phyloP scores from a whole-genome alignment of 2,329 filamentous ascomycete genomes.

The Fusarium begoniae region DNA sequence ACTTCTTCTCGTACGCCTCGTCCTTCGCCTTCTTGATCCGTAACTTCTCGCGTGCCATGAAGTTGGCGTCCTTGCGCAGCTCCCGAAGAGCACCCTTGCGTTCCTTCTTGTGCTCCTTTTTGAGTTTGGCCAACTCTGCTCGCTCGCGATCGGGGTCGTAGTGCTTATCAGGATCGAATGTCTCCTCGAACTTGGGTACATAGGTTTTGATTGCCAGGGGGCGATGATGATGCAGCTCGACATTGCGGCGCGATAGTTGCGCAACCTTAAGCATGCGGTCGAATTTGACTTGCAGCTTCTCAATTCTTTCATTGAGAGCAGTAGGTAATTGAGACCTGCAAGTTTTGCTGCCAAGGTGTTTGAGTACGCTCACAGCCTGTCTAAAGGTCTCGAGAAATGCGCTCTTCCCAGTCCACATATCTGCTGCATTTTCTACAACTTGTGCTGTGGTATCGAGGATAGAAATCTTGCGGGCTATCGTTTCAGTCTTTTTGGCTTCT shows the following conservation, averaged over 20 bases:
- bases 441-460: constrained; percentile 70
- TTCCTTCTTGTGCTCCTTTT: constrained; percentile 93
- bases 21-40: constrained; percentile 93
- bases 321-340: constrained; percentile 62
- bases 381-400: constrained; percentile 83
- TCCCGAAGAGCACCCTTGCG: constrained; percentile 94
- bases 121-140: constrained; percentile 83
- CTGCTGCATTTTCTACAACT: constrained; percentile 73
- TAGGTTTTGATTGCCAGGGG: constrained; percentile 87
- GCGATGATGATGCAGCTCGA: constrained; percentile 88
- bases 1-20: constrained; percentile 95
- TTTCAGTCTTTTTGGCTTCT: constrained; percentile 46
- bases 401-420: constrained; percentile 76
- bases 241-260: constrained; percentile 74
- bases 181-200: constrained; percentile 95
- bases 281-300: constrained; percentile 57
- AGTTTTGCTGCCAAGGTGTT: constrained; percentile 66
- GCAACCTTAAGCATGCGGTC: constrained; percentile 67
- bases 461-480: constrained; percentile 60
- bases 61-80: constrained; percentile 92
- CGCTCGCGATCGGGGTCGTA: constrained; percentile 96
- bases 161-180: constrained; percentile 93
- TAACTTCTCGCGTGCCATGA: constrained; percentile 90
- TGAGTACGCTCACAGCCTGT: constrained; percentile 67
- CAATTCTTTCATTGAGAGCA: constrained; percentile 51